A percentile compares a stretch with the other conserved stretches of the same genome.
Conservation (phyloP, 139 green algal genomes). For the Chlamydomonas sphaeroides region DNA sequence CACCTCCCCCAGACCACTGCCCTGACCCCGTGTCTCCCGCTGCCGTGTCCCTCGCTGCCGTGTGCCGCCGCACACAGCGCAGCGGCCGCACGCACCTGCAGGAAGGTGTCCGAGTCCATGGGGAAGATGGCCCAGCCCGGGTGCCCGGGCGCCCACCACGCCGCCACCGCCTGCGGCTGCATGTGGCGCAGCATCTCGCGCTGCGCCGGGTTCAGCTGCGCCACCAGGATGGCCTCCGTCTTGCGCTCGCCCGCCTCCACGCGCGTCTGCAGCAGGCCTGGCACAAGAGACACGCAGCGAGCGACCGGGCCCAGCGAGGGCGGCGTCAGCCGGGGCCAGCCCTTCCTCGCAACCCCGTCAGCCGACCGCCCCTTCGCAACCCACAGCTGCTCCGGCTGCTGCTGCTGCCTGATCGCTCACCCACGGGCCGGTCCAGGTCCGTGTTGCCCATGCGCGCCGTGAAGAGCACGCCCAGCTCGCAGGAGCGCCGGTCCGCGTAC, state of each 20-base stretch:
- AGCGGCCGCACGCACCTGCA: conserved; percentile 60
- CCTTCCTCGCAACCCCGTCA: no score
- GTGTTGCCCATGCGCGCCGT: conserved; percentile 77
- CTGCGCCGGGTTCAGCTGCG: conserved; percentile 76
- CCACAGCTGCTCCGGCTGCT: no score
- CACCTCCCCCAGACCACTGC: not conserved
- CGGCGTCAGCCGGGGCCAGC: no score
- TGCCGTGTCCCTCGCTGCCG: no score
- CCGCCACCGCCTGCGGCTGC: conserved; percentile 70
- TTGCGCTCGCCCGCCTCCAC: conserved; percentile 64
- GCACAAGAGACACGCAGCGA: no score
- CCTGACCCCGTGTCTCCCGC: no score
- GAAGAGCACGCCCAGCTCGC: conserved; percentile 87
- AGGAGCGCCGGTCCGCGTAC: conserved; percentile 69
- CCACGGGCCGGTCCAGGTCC: conserved; percentile 84
- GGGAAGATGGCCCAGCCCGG: conserved; percentile 88
- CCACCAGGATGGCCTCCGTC: conserved; percentile 79
- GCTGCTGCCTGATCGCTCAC: conserved; percentile 18
- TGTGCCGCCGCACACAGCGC: no score
- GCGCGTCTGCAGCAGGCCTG: conserved; percentile 76
- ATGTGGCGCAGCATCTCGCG: conserved; percentile 80
- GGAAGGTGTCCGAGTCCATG: conserved; percentile 79
- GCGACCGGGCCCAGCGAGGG: no score
- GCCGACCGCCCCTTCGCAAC: no score
- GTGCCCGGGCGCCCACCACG: conserved; percentile 85